These are phyloP conservation scores for Flaveria robusta DNA, from an alignment of 129 eudicot genomes.

Conservation along the genomic window DNA sequence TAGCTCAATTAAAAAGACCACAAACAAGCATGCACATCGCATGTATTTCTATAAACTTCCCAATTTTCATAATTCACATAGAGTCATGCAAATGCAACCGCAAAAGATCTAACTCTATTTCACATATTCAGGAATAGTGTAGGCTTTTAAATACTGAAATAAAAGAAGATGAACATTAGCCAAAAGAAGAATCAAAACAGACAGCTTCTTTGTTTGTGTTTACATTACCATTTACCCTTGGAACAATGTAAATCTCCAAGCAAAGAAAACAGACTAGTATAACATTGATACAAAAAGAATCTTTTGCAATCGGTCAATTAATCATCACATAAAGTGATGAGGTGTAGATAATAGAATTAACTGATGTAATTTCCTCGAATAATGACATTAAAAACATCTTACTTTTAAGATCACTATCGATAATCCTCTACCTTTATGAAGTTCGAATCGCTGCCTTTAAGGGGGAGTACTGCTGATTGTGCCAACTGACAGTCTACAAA, in stretches of 20 bases:
- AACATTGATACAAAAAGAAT: background rate
- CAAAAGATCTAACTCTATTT: background rate
- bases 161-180: background rate
- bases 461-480: too few relatives aligned
- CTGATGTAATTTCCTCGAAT: too few relatives aligned
- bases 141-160: background rate
- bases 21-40: background rate
- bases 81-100: background rate
- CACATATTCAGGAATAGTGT: background rate
- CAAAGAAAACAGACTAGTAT: too few relatives aligned
- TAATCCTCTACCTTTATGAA: too few relatives aligned
- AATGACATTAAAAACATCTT: too few relatives aligned
- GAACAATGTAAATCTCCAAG: background rate
- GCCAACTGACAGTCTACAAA: too few relatives aligned
- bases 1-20: background rate
- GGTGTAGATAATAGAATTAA: background rate
- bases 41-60: background rate
- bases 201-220: background rate
- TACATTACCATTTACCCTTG: background rate
- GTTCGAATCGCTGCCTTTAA: too few relatives aligned
- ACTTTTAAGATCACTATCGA: too few relatives aligned
- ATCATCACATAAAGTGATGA: background rate
- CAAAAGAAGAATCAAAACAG: background rate
- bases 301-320: background rate
- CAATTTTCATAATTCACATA: background rate